Percentiles rank a stretch among this genome's conserved stretches.
These are phyloP conservation scores for Erythrobasidium hasegawianum DNA, from an alignment of 1,284 basidiomycete genomes.

Conservation along the genomic window DNA sequence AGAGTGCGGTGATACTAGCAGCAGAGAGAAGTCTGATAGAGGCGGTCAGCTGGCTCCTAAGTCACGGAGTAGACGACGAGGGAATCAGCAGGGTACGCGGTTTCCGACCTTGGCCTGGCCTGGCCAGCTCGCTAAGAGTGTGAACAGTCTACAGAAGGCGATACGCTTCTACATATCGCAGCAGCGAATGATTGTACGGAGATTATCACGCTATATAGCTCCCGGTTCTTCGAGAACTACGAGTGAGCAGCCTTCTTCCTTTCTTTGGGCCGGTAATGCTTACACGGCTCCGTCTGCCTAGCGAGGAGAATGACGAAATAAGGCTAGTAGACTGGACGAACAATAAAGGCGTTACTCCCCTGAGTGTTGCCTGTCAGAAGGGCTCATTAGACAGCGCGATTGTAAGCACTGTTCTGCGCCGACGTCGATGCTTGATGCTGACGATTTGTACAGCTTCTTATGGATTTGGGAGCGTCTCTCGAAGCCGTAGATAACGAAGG, in stretches of 20 bases:
- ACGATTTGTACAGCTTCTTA: neutral
- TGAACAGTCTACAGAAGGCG: constrained; percentile 13
- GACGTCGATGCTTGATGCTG: neutral
- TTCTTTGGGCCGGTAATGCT: too few relatives aligned
- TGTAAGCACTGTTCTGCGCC: neutral
- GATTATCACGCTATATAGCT: constrained; percentile 19
- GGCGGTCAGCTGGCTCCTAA: constrained; percentile 23
- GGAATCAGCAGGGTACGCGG: constrained; percentile 19
- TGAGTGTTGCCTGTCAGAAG: constrained; percentile 19
- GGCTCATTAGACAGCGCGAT: constrained; percentile 6
- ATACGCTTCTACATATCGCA: constrained; percentile 26
- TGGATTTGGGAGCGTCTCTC: constrained; percentile 14
- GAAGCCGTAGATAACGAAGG: constrained; percentile 18
- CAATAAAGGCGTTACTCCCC: constrained; percentile 10
- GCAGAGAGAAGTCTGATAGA: constrained; percentile 4
- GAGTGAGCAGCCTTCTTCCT: constrained; percentile 12
- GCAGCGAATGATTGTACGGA: constrained; percentile 15
- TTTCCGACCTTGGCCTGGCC: neutral
- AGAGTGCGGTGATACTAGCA: constrained; percentile 11
- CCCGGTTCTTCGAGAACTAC: neutral
- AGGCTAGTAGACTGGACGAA: constrained; percentile 30
- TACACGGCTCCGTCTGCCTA: neutral
- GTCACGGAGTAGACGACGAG: constrained; percentile 19
- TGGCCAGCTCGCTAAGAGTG: neutral
- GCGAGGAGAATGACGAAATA: constrained; percentile 20